Base-by-base conservation (phyloP, 805 yeast species). In the Pichia gijzeniarum region DNA sequence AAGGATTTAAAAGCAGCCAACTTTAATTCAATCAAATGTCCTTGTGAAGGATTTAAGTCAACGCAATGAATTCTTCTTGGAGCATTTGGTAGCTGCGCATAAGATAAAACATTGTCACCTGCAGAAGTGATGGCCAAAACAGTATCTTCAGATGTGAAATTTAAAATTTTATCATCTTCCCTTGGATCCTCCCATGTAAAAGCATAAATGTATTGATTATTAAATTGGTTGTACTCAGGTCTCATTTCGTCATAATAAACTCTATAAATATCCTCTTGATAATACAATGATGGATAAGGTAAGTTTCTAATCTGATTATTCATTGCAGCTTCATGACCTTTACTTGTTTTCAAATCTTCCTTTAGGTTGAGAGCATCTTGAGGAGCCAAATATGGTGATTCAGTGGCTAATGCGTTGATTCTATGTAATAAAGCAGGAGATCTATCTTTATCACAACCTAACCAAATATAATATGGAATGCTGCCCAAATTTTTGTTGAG, bases 131-230 rank as follows among this genome's bases (percentile, higher is more conserved):
- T 85, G 19, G 91, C 90, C 53, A 85, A 70, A 3, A 85, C 85
- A 1, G 87, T 82, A 58, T 86, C 95, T 27, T 74, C 71, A 13
- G 78, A 64, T 28, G 71, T 68, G 55, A 85, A 69, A 37, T 79
- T 73, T 53, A 85, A 70, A 45, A 85, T 81, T 41, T 72, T 72
- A 49, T 77, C 76, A 66, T 85, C 95, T 65, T 84, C 93, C 46
- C 83, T 73, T 27, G 95, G 95, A 59, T 86, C 95, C 64, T 85
- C 95, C 95, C 95, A 85, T 6, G 95, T 85, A 64, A 85, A 85
- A 4, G 95, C 90, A 59, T 85, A 86, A 49, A 85, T 86, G 62
- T 84, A 85, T 65, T 85, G 89, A 58, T 83, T 74, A 48, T 76
- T 78, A 68, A 85, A 85, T 62, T 84, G 89, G 41, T 73, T 75